A percentile compares a stretch with the other conserved stretches of the same genome.
Conservation (phyloP, 768 basidiomycete species). For the Albatrellus ellisii region DNA sequence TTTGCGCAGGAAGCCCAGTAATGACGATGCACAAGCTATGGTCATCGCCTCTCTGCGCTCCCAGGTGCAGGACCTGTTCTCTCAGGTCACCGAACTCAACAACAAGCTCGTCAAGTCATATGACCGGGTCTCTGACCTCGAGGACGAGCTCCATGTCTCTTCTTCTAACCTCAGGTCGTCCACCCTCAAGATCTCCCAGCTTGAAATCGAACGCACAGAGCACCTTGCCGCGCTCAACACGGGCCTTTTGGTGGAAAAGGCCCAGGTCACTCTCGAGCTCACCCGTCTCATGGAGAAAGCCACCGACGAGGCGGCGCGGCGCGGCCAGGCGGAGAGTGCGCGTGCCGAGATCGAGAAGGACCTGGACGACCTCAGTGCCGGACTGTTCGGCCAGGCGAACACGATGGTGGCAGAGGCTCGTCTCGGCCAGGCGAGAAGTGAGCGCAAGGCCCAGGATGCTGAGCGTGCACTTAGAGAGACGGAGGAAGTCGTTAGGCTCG, state of each 20-base stretch:
- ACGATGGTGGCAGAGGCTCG: slow-evolving; percentile 96
- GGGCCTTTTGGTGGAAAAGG: slow-evolving; percentile 83
- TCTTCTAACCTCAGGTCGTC: slow-evolving; percentile 45
- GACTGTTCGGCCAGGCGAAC: slow-evolving; percentile 86
- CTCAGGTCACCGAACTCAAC: slow-evolving; percentile 86
- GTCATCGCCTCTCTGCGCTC: slow-evolving; percentile 69
- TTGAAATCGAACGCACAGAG: slow-evolving; percentile 76
- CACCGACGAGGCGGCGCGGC: slow-evolving; percentile 85
- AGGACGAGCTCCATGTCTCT: slow-evolving; percentile 72
- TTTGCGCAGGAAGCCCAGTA: slow-evolving; percentile 5
- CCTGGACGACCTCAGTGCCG: slow-evolving; percentile 86
- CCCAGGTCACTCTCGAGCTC: slow-evolving; percentile 83
- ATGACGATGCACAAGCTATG: slow-evolving; percentile 60
- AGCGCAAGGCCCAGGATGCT: slow-evolving; percentile 64
- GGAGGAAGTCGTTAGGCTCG: slow-evolving; percentile 71
- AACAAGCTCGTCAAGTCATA: slow-evolving; percentile 86
- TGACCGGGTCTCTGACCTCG: slow-evolving; percentile 84
- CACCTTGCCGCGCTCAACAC: slow-evolving; percentile 87
- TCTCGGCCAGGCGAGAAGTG: slow-evolving; percentile 45
- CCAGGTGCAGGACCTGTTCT: slow-evolving; percentile 78
- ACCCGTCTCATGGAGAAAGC: slow-evolving; percentile 88
- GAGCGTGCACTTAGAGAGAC: slow-evolving; percentile 71
- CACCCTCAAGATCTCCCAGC: slow-evolving; percentile 54
- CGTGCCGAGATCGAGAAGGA: slow-evolving; percentile 82
- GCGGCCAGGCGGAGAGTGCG: slow-evolving; percentile 84